Evolutionary conservation across 2,329 filamentous ascomycete species (phyloP).

Genomic region (Pyrenophora teres): DNA sequence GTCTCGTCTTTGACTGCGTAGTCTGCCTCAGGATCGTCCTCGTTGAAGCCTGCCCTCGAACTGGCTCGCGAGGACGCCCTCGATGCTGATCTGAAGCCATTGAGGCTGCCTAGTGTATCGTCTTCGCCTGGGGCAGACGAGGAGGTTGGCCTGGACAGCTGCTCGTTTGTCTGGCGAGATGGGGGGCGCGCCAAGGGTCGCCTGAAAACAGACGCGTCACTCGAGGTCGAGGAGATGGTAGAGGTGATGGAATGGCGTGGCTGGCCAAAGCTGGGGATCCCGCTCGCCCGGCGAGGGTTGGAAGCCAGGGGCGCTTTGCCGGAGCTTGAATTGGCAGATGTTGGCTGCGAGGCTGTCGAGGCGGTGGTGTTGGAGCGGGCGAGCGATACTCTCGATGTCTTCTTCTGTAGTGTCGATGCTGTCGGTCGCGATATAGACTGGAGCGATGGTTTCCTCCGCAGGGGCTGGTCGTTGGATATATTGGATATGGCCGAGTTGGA

Average conservation of each 20-base stretch:
- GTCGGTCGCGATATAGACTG: slow-evolving; percentile 26
- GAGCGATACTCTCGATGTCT: slow-evolving; percentile 39
- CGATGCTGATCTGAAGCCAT: slow-evolving; percentile 52
- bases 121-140: slow-evolving; percentile 29
- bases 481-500: slow-evolving; percentile 32
- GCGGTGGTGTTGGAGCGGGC: slow-evolving; percentile 24
- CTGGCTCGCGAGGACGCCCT: slow-evolving; percentile 47
- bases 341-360: slow-evolving; percentile 7
- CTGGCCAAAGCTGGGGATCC: slow-evolving; percentile 24
- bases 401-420: slow-evolving; percentile 35
- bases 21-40: slow-evolving; percentile 36
- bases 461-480: slow-evolving; percentile 33
- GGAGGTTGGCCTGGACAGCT: slow-evolving; percentile 18
- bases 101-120: slow-evolving; percentile 50
- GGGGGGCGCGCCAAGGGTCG: slow-evolving; percentile 43
- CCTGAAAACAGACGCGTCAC: slow-evolving; percentile 43
- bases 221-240: slow-evolving; percentile 7
- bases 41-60: slow-evolving; percentile 42
- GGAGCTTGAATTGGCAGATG: slow-evolving; percentile 21
- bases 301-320: slow-evolving; percentile 31
- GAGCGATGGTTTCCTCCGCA: slow-evolving; percentile 40
- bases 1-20: slow-evolving; percentile 17
- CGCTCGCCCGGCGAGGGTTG: slow-evolving; percentile 26
- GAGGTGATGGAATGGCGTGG: slow-evolving; percentile 19
- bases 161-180: slow-evolving; percentile 38